Base-by-base conservation (phyloP, 2,329 filamentous ascomycete genomes). In the Fusarium nodosum region DNA sequence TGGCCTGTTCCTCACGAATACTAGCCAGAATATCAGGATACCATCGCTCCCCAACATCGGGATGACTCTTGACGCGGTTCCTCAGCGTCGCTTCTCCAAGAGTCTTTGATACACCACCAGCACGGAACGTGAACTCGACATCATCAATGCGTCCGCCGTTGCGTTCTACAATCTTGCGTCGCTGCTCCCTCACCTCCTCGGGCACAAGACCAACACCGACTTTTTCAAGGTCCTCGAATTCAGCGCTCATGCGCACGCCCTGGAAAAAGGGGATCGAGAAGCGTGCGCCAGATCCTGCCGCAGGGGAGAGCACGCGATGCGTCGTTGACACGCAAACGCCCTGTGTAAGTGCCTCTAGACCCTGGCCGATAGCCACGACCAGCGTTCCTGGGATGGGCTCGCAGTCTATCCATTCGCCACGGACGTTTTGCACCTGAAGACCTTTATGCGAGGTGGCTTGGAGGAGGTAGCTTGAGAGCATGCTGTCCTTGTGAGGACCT, bases 261-360 rank as follows among this genome's bases (percentile, higher is more conserved):
- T 96, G 93, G 82, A 97, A 97, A 81, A 97, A 97, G 0, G 93
- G 93, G 48, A 97, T 91, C 10, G 89, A 92, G 82, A 90, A 95
- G 56, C 93, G 84, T 33, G 93, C 84, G 6, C 93, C 93, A 12
- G 86, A 82, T 15, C 92, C 93, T 10, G 88, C 87, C 2, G 82
- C 76, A 0, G 93, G 93, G 31, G 88, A 91, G n/a, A 96, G 83
- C 36, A 97, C 93, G 12, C 93, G 86, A 79, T 97, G 93, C 41
- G 93, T 96, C 4, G 93, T 97, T 66, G 88, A 87, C 69, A 91
- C 89, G 77, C 93, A 96, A 4, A 96, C 93, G 33, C 93, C 93
- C 66, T 88, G 88, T 22, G 93, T 97, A 70, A 97, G 81, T 7
- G 93, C 93, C 82, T 97, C 93, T 74, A 97, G 86, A 0, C 92